phyloP scores from a whole-genome alignment of 305 asterid species.

The Fraxinus ornus region DNA sequence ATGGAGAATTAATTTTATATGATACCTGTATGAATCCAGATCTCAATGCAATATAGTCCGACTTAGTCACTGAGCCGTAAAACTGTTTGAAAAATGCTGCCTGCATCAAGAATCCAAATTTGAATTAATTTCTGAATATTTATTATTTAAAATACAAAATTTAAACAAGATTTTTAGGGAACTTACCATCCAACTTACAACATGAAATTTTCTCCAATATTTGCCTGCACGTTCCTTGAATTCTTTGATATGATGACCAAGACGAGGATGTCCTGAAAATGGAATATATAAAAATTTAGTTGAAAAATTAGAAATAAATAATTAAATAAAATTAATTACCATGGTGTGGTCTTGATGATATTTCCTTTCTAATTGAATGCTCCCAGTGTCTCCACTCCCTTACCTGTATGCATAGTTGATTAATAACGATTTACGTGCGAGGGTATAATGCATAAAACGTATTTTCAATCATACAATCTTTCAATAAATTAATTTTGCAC shows the following conservation, averaged over 20 bases:
- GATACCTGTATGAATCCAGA: slow-evolving; percentile 73
- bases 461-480: not conserved
- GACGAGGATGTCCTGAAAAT: slow-evolving; percentile 7
- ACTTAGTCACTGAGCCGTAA: slow-evolving; percentile 72
- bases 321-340: slow-evolving; percentile 29
- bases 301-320: not conserved
- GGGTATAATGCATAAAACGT: too few species aligned
- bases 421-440: not conserved
- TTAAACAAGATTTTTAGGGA: not conserved
- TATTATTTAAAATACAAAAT: not conserved
- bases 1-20: not conserved
- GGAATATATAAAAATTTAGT: too few species aligned
- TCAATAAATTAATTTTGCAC: too few species aligned
- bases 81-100: slow-evolving; percentile 83
- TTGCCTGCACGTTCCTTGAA: slow-evolving; percentile 59
- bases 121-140: not conserved
- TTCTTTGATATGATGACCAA: slow-evolving; percentile 34
- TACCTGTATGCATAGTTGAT: slow-evolving; percentile 34
- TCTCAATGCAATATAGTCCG: slow-evolving; percentile 80
- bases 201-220: slow-evolving; percentile 61
- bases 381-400: slow-evolving; percentile 85
- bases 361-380: slow-evolving; percentile 39
- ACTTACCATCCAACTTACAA: slow-evolving; percentile 74
- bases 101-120: slow-evolving; percentile 30
- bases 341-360: slow-evolving; percentile 25